Base-by-base conservation (phyloP, 2,329 filamentous ascomycete genomes). In the Cladosporium colombiae region DNA sequence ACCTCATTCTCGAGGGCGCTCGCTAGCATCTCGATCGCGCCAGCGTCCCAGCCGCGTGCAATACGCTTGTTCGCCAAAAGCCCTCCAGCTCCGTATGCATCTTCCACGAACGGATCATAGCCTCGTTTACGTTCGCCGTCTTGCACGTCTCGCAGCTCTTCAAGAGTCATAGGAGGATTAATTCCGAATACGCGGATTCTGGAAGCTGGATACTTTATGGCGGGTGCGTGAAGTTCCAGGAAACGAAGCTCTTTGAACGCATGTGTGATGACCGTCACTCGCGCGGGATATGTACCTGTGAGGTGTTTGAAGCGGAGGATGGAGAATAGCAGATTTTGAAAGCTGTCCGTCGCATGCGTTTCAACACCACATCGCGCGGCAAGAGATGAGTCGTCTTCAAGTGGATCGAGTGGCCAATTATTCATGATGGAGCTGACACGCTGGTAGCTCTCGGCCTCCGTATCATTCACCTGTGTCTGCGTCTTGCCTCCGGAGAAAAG, bases 261-360 rank as follows among this genome's bases (percentile, higher is more conserved):
- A 70, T 83, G 81, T 2, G 81, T 82, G 33, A 83, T 75, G 35
- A 83, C 70, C 1, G 78, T 79, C 25, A 83, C 72, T 1, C 74
- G 73, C 23, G 73, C 69, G 0, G 81, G 81, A 67, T 81, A 83
- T 1, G 56, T 61, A 4, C 79, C 79, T 1, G 74, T 76, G 2
- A 73, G 73, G 31, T 75, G 74, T 5, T 76, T 73, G 66, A 84
- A 86, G 3, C 82, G 80, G 68, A 89, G 81, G 72, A 96, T 81
- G 14, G 89, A 90, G 75, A 93, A 93, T 18, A 96, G 79, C 5
- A 97, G 79, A 74, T 97, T 97, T 74, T 93, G 89, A 74, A 92
- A 94, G 1, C 90, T 94, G 77, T 97, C 93, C 1, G 94, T 87
- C 0, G 93, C 92, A 21, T 70, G 14, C 13, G 40, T 25, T 40